phyloP scores from a whole-genome alignment of 768 basidiomycete genomes.

The Phaffia australis region DNA sequence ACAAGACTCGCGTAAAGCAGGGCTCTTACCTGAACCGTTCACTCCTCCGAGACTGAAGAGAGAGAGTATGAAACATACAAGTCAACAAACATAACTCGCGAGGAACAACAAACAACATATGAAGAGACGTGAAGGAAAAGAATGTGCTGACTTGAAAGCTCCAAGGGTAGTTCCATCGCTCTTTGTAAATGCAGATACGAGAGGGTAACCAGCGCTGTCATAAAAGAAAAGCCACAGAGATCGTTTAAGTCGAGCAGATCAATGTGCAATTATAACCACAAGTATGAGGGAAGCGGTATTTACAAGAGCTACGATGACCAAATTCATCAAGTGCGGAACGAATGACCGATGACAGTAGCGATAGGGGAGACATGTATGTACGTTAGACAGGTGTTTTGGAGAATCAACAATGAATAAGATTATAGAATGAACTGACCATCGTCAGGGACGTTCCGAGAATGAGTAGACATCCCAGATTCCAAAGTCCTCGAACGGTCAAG shows the following conservation, averaged over 20 bases:
- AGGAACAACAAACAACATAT: neutral
- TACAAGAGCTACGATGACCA: slow-evolving; percentile 45
- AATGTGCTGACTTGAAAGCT: slow-evolving; percentile 51
- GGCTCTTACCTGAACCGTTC: slow-evolving; percentile 54
- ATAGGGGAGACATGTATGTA: slow-evolving; percentile 35
- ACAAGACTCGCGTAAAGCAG: neutral
- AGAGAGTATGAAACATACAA: too few relatives aligned
- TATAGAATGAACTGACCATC: slow-evolving; percentile 38
- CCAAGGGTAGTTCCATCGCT: slow-evolving; percentile 32
- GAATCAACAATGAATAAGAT: slow-evolving; percentile 36
- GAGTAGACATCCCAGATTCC: slow-evolving; percentile 60
- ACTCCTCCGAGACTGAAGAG: slow-evolving; percentile 56
- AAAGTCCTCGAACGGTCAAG: slow-evolving; percentile 58
- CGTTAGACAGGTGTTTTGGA: slow-evolving; percentile 27
- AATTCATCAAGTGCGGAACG: too few relatives aligned
- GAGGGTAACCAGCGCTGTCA: slow-evolving; percentile 61
- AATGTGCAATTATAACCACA: too few relatives aligned
- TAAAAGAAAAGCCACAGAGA: neutral
- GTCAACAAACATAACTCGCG: too few relatives aligned
- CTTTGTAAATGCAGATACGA: slow-evolving; percentile 49
- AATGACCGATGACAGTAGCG: too few relatives aligned
- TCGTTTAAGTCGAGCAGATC: neutral
- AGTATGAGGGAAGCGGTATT: slow-evolving; percentile 35
- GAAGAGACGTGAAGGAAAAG: neutral
- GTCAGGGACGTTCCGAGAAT: slow-evolving; percentile 43